Percentiles rank a stretch among this genome's conserved stretches.
These are phyloP conservation scores for Coemansia sp. DNA, from an alignment of 192 early-diverging fungal genomes.

Conservation along the genomic window DNA sequence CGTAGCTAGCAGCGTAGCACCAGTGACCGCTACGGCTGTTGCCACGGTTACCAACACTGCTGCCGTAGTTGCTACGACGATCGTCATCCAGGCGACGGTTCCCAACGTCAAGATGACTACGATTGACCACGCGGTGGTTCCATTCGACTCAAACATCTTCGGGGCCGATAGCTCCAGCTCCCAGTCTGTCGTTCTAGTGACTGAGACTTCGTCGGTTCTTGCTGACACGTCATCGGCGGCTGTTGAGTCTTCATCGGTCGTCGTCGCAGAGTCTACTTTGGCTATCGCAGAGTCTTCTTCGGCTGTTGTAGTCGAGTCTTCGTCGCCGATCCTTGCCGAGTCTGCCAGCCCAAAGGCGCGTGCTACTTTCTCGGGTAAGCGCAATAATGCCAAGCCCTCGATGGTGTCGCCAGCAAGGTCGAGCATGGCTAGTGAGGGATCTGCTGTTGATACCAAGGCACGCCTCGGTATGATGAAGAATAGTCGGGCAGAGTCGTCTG, in stretches of 20 bases:
- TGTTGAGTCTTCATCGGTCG: neutral
- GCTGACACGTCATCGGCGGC: neutral
- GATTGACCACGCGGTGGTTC: conserved; percentile 37
- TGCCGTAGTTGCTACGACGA: conserved; percentile 8
- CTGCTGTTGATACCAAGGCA: conserved; percentile 1
- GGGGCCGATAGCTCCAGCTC: conserved; percentile 15
- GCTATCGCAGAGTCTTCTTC: conserved; percentile 1
- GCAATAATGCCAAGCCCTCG: conserved; percentile 1
- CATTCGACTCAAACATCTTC: conserved; percentile 41
- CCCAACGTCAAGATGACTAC: conserved; percentile 39
- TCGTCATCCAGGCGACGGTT: conserved; percentile 6
- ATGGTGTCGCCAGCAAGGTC: conserved; percentile 2
- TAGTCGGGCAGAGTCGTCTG: conserved; percentile 22
- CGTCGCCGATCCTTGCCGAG: conserved; percentile 25
- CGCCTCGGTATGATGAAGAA: conserved; percentile 33
- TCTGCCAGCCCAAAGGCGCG: conserved; percentile 16
- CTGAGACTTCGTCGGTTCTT: neutral
- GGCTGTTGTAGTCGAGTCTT: neutral
- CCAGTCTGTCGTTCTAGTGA: neutral
- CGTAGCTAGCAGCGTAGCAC: neutral
- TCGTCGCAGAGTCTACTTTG: neutral
- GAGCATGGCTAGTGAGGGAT: neutral
- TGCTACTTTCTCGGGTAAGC: neutral
- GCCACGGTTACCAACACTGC: neutral
- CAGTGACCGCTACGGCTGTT: neutral